Evolutionary conservation across 2,329 filamentous ascomycete species (phyloP), one percentile per base, ranked within the genome.

Genomic region (Colletotrichum viniferum): DNA sequence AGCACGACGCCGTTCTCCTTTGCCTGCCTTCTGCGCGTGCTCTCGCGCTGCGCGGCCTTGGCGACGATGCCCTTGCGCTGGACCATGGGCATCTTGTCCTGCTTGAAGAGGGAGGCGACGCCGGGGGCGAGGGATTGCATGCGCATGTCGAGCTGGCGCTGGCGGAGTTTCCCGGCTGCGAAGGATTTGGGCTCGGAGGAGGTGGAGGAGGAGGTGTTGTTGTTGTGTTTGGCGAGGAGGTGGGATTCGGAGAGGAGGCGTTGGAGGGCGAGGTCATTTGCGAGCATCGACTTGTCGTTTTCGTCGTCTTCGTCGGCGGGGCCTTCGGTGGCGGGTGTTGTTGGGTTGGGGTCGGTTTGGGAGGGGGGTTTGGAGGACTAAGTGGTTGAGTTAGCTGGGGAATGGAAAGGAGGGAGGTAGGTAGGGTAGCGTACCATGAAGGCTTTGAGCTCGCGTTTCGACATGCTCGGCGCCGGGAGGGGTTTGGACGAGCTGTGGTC

Each of bases 181-280:
- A 90, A 90, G 76, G 84, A 83, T 69, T 82, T 86, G 66, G 83
- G 82, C 60, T 86, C 80, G 18, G 85, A 82, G 58, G 82, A 78
- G 66, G 84, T 81, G 16, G 84, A 81, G 26, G 90, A 87, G 60
- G 82, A 80, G 77, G 83, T 81, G 75, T 83, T 81, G 21, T 83
- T 81, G 21, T 89, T 88, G 73, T 75, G 73, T 14, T 63, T 62
- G 60, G 90, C 88, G 73, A 98, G 92, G 76, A 98, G 93, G 85
- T 98, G 96, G 0, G 96, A 98, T 88, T 99, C 97, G 79, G 93
- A 90, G 73, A 99, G 92, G 55, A 99, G 92, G 62, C 96, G 93
- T 83, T 98, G 96, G 16, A 99, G 92, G 52, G 95, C 96, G 69
- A 98, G 92, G 83, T 98, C 97, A 84, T 98, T 96, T 83, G 96